A percentile compares a stretch with the other conserved stretches of the same genome.
Conservation (phyloP, 305 asterid species). For the Nicotiana rustica region DNA sequence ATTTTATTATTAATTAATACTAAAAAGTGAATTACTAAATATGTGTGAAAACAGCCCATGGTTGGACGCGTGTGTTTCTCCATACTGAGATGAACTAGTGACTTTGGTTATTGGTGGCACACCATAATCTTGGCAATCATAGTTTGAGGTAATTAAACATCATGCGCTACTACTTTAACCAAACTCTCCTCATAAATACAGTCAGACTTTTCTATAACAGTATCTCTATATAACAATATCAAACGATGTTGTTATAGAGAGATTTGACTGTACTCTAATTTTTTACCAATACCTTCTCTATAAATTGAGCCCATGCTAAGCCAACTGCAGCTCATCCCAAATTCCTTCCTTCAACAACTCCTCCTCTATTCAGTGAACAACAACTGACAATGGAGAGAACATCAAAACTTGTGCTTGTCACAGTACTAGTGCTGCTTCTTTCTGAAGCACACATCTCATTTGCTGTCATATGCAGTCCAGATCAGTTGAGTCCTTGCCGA, state of each 20-base stretch:
- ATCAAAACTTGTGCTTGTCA: conserved; percentile 29
- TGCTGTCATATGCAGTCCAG: conserved; percentile 41
- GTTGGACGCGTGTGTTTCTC: conserved; percentile 6
- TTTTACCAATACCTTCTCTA: neutral
- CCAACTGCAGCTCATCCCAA: neutral
- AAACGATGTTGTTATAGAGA: too few relatives aligned
- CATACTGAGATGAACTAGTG: neutral
- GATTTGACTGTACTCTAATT: neutral
- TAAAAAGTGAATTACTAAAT: too few relatives aligned
- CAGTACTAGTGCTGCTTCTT: conserved; percentile 40
- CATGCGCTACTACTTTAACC: neutral
- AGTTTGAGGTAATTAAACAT: conserved; percentile 14
- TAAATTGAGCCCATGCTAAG: conserved; percentile 30
- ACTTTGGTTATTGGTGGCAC: neutral
- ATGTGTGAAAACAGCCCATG: neutral
- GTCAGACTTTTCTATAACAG: too few relatives aligned
- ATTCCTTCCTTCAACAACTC: neutral
- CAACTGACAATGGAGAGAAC: conserved; percentile 39
- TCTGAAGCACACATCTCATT: conserved; percentile 36
- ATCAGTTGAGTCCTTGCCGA: conserved; percentile 36
- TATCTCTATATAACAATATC: too few relatives aligned
- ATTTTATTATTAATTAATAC: too few relatives aligned
- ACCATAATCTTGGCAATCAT: conserved; percentile 14
- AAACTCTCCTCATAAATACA: too few relatives aligned
- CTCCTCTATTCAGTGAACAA: neutral